A percentile compares a stretch with the other conserved stretches of the same genome.
Evolutionary conservation across 306 rosid species (phyloP).

Genomic region (Medicago truncatula): DNA sequence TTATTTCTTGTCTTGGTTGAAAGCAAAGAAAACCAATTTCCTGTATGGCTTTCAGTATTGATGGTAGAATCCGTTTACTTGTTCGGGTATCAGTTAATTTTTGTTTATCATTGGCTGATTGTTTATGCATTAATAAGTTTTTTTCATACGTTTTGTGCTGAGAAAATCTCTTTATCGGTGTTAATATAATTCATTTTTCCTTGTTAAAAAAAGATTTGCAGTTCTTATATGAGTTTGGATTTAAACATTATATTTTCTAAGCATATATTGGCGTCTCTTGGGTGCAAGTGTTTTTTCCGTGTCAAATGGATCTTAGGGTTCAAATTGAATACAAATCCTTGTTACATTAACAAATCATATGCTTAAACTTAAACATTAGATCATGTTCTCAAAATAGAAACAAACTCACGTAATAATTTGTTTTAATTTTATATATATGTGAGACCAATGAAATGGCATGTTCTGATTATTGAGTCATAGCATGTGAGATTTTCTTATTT

Average conservation of each 20-base stretch:
- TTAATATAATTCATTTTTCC: no score
- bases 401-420: neutral
- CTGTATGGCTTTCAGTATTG: no score
- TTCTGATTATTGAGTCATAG: slow-evolving; percentile 8
- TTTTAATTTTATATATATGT: neutral
- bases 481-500: slow-evolving; percentile 21
- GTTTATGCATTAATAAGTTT: no score
- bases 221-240: neutral
- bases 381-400: slow-evolving; percentile 12
- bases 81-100: no score
- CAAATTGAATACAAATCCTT: neutral
- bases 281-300: slow-evolving; percentile 22
- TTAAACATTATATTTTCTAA: neutral
- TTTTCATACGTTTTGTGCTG: no score
- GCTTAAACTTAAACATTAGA: neutral
- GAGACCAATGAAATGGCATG: slow-evolving; percentile 13
- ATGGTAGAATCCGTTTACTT: no score
- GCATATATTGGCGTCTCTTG: neutral
- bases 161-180: no score
- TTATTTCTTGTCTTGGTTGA: no score
- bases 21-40: no score
- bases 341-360: neutral
- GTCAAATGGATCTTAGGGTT: slow-evolving; percentile 23
- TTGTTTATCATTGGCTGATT: no score
- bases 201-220: no score